Evolutionary conservation across 1,284 basidiomycete species (phyloP).

Genomic region (Schizopora paradoxa): DNA sequence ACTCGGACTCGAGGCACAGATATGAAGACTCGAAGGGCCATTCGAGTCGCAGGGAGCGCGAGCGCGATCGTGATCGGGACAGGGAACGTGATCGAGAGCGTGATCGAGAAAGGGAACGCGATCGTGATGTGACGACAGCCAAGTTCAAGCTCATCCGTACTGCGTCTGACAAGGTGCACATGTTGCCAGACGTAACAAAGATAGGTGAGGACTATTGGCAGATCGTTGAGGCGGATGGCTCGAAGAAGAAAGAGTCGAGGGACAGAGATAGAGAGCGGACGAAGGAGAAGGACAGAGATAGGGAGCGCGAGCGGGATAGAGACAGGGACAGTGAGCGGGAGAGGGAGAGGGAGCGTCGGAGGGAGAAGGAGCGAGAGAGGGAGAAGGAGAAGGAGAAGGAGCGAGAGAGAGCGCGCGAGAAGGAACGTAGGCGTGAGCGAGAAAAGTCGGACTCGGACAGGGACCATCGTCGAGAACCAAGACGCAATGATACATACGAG

Average conservation of each 20-base stretch:
- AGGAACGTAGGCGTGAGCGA: not conserved
- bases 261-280: constrained; percentile 1
- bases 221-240: constrained; percentile 12
- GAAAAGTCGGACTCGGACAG: too few relatives aligned
- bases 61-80: constrained; percentile 1
- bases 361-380: constrained; percentile 8
- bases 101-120: constrained; percentile 30
- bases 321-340: constrained; percentile 20
- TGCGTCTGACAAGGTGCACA: constrained; percentile 11
- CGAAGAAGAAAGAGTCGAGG: constrained; percentile 7
- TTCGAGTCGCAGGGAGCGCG: constrained; percentile 4
- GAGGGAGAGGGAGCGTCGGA: constrained; percentile 11
- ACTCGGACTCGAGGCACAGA: too few relatives aligned
- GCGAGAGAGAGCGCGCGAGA: constrained; percentile 5
- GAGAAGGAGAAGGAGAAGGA: constrained; percentile 12
- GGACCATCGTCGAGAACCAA: too few relatives aligned
- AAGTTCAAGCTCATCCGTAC: constrained; percentile 17
- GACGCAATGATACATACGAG: too few relatives aligned
- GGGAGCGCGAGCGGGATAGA: constrained; percentile 25
- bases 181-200: constrained; percentile 3
- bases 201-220: constrained; percentile 18
- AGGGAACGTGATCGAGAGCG: constrained; percentile 14
- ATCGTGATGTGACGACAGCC: constrained; percentile 14
- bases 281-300: constrained; percentile 31
- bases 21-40: too few relatives aligned